Evolutionary conservation across 345 rosid species (phyloP).

Genomic region (Balakata baccata): DNA sequence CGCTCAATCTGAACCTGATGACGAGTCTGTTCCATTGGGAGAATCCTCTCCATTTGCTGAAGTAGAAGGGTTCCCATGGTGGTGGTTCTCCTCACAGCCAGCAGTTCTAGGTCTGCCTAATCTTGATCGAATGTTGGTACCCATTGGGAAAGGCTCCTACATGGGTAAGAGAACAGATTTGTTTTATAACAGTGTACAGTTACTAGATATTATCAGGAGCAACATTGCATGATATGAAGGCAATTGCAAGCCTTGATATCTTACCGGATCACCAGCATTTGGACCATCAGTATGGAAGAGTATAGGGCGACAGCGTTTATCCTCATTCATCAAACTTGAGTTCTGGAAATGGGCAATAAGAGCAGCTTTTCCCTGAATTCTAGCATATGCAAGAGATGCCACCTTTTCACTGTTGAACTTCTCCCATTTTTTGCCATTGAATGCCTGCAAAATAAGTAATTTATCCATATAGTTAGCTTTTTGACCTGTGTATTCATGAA

Average conservation of each 20-base stretch:
- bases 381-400: slow-evolving; percentile 80
- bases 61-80: slow-evolving; percentile 39
- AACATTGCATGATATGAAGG: slow-evolving; percentile 1
- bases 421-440: slow-evolving; percentile 89
- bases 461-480: not conserved
- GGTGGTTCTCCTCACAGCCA: slow-evolving; percentile 47
- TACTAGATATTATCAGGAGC: not conserved
- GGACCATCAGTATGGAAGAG: slow-evolving; percentile 87
- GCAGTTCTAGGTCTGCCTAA: slow-evolving; percentile 59
- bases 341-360: slow-evolving; percentile 88
- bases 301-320: slow-evolving; percentile 87
- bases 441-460: slow-evolving; percentile 45
- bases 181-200: not conserved
- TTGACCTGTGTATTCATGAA: not conserved
- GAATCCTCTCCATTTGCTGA: slow-evolving; percentile 56
- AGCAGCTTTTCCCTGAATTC: slow-evolving; percentile 85
- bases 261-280: slow-evolving; percentile 84
- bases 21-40: slow-evolving; percentile 46
- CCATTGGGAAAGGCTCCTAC: slow-evolving; percentile 89
- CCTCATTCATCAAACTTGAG: slow-evolving; percentile 91
- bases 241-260: not conserved
- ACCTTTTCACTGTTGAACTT: slow-evolving; percentile 90
- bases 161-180: not conserved
- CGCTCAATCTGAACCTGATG: slow-evolving; percentile 35
- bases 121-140: slow-evolving; percentile 61